Percentiles rank a stretch among this genome's conserved stretches.
phyloP scores from a whole-genome alignment of 2,329 filamentous ascomycete species.

The Colletotrichum gloeosporioides region DNA sequence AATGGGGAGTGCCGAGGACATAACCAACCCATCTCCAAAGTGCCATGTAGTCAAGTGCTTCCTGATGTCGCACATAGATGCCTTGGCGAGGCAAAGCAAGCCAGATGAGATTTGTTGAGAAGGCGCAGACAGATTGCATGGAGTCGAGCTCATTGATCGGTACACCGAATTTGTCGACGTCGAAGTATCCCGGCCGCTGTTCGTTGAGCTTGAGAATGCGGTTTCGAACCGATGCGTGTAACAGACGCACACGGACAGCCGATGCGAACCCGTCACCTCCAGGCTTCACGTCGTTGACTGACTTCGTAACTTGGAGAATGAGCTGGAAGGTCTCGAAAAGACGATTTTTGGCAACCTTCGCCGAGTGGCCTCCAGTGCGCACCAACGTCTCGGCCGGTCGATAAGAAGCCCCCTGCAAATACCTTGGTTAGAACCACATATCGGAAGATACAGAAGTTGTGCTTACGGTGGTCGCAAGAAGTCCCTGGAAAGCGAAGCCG shows the following conservation, averaged over 20 bases:
- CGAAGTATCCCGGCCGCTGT: slow-evolving; percentile 63
- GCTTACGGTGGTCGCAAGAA: slow-evolving; percentile 54
- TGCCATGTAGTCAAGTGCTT: slow-evolving; percentile 8
- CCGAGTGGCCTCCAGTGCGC: slow-evolving; percentile 66
- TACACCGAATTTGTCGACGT: slow-evolving; percentile 61
- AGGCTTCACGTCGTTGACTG: slow-evolving; percentile 61
- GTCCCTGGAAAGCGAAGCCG: slow-evolving; percentile 40
- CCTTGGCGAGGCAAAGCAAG: slow-evolving; percentile 3
- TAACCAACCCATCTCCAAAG: slow-evolving; percentile 7
- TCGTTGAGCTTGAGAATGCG: slow-evolving; percentile 64
- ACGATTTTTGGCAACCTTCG: slow-evolving; percentile 61
- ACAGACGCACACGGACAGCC: slow-evolving; percentile 67
- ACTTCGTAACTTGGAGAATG: slow-evolving; percentile 61
- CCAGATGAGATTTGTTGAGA: slow-evolving; percentile 2
- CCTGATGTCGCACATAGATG: slow-evolving; percentile 5
- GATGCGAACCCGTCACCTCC: slow-evolving; percentile 66
- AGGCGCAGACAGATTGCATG: neutral
- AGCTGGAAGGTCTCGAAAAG: slow-evolving; percentile 48
- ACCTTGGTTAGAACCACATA: neutral
- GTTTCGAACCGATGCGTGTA: slow-evolving; percentile 68
- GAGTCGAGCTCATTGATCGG: slow-evolving; percentile 42
- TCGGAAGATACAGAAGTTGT: slow-evolving; percentile 47
- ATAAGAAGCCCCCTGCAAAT: neutral
- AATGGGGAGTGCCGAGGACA: neutral
- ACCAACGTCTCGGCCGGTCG: slow-evolving; percentile 65